These are phyloP conservation scores for Solidago caesia DNA, from an alignment of 129 eudicot species.

Conservation along the genomic window DNA sequence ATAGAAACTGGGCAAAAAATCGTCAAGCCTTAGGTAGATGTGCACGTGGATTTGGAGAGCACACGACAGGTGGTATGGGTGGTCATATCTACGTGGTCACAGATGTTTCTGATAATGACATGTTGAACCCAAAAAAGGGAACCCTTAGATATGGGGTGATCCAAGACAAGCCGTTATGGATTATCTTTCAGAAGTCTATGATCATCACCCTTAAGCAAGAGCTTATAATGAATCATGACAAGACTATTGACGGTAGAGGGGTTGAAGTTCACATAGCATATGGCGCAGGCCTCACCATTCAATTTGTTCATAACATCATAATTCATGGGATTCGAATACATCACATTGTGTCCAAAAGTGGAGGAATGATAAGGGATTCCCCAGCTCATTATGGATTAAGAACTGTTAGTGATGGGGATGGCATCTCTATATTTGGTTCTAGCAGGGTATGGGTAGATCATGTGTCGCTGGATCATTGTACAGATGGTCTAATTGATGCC, in stretches of 20 bases:
- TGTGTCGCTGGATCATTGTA: conserved; percentile 43
- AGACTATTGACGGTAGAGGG: conserved; percentile 81
- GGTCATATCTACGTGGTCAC: conserved; percentile 64
- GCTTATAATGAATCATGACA: conserved; percentile 55
- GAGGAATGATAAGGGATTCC: conserved; percentile 67
- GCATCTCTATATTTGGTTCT: conserved; percentile 57
- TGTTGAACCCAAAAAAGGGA: conserved; percentile 57
- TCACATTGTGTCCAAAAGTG: conserved; percentile 45
- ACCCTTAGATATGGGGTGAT: conserved; percentile 77
- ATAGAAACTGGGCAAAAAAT: conserved; percentile 46
- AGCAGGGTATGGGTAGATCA: conserved; percentile 72
- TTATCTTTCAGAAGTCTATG: conserved; percentile 52
- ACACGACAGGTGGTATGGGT: conserved; percentile 55
- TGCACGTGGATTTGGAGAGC: conserved; percentile 61
- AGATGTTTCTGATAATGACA: conserved; percentile 46
- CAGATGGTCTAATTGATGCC: conserved; percentile 72
- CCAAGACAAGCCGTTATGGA: conserved; percentile 75
- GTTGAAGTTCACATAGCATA: conserved; percentile 53
- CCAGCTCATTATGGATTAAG: conserved; percentile 49
- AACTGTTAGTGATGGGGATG: conserved; percentile 83
- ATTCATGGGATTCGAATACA: conserved; percentile 61
- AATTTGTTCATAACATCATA: conserved; percentile 60
- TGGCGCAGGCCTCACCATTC: conserved; percentile 75
- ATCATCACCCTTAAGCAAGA: conserved; percentile 56
- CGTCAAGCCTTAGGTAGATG: conserved; percentile 59